A percentile compares a stretch with the other conserved stretches of the same genome.
These are phyloP conservation scores for Hordeum pubiflorum DNA, from an alignment of 202 grass and related monocot genomes.

Conservation along the genomic window DNA sequence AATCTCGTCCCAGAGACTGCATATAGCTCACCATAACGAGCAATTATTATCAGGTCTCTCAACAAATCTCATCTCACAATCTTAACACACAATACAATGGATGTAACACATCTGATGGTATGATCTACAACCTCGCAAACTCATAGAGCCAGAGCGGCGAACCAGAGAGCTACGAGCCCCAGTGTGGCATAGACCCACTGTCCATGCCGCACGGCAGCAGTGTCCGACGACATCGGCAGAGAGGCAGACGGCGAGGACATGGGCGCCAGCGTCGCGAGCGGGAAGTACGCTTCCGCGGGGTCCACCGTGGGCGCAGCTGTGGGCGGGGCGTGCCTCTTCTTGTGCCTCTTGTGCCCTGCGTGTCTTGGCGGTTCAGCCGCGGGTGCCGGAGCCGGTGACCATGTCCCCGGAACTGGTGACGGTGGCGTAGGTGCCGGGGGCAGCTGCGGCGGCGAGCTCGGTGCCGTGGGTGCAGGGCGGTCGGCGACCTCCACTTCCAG, in stretches of 20 bases:
- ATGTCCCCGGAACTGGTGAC: background rate
- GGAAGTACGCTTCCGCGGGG: slow-evolving; percentile 16
- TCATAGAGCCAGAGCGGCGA: slow-evolving; percentile 27
- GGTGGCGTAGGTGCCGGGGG: background rate
- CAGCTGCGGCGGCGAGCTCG: slow-evolving; percentile 25
- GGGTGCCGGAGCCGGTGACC: background rate
- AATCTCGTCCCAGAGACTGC: background rate
- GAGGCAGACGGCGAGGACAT: slow-evolving; percentile 14
- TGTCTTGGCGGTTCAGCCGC: background rate
- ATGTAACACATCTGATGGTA: background rate
- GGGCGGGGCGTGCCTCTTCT: slow-evolving; percentile 16
- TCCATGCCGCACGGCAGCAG: background rate
- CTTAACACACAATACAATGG: background rate
- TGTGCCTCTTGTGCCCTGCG: slow-evolving; percentile 23
- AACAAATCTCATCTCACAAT: background rate
- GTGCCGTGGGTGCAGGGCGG: slow-evolving; percentile 14
- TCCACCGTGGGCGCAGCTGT: background rate
- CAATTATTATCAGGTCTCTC: background rate
- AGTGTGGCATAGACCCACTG: slow-evolving; percentile 3
- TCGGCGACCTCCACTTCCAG: slow-evolving; percentile 50
- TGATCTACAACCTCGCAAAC: background rate
- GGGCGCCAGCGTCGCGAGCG: slow-evolving; percentile 10
- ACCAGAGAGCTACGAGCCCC: slow-evolving; percentile 19
- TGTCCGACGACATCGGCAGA: background rate
- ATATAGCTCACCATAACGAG: background rate